Conservation (phyloP, 257 asterid species). For the Jaltomata sinuosa region DNA sequence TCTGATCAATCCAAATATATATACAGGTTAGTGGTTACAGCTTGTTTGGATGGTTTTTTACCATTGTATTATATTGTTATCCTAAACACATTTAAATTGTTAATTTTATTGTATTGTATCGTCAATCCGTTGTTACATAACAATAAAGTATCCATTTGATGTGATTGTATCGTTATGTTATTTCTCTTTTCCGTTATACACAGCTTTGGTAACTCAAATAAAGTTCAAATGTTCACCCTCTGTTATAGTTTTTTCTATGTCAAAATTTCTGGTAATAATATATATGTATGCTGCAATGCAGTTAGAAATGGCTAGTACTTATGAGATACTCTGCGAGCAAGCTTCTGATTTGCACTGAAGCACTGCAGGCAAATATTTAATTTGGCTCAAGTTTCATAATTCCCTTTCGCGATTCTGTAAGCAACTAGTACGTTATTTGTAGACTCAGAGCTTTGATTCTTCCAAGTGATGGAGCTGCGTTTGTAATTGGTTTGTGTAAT, state of each 20-base stretch:
- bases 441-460: conserved; percentile 1
- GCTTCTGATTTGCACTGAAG: neutral
- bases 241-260: neutral
- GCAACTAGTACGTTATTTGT: neutral
- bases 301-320: conserved; percentile 11
- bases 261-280: neutral
- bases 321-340: conserved; percentile 7
- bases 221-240: neutral
- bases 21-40: too few species aligned
- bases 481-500: neutral
- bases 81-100: too few species aligned
- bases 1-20: too few species aligned
- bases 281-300: neutral
- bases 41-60: too few species aligned
- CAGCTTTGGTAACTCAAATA: too few species aligned
- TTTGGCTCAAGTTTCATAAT: neutral
- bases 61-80: too few species aligned
- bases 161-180: too few species aligned
- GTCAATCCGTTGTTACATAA: too few species aligned
- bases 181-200: too few species aligned
- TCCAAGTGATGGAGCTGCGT: neutral
- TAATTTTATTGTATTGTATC: too few species aligned
- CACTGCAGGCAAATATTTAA: too few species aligned
- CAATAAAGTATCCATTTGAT: too few species aligned
- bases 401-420: neutral